phyloP scores from a whole-genome alignment of 768 basidiomycete species.

The Boletus vermiculosoides region DNA sequence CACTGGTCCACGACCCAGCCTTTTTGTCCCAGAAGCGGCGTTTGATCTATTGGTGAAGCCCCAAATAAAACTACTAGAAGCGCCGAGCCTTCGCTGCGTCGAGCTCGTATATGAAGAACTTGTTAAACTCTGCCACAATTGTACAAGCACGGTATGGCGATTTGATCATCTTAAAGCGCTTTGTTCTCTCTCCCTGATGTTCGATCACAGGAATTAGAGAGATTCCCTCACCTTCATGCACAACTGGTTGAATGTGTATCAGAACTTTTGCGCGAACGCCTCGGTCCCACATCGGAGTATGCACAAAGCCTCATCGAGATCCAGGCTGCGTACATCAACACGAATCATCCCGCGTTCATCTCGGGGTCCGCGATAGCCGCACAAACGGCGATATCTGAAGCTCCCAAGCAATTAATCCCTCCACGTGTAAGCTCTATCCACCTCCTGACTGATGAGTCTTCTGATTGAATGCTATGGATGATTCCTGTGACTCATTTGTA shows the following conservation, averaged over 20 bases:
- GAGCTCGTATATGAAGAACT: constrained; percentile 98
- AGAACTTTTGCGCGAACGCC: constrained; percentile 88
- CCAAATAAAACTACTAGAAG: constrained; percentile 94
- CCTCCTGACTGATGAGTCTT: constrained; percentile 5
- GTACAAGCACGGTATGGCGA: constrained; percentile 77
- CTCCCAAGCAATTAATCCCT: constrained; percentile 43
- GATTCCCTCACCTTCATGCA: constrained; percentile 91
- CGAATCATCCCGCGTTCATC: constrained; percentile 95
- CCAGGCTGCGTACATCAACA: constrained; percentile 99
- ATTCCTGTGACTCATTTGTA: constrained; percentile 15
- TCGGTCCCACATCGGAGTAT: constrained; percentile 97
- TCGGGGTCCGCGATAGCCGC: constrained; percentile 68
- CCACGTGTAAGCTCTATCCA: constrained; percentile 49
- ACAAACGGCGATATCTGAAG: constrained; percentile 43
- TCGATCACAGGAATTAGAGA: constrained; percentile 75
- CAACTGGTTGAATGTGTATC: constrained; percentile 97
- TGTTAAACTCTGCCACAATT: constrained; percentile 99
- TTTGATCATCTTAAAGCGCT: background rate
- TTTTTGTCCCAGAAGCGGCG: constrained; percentile 96
- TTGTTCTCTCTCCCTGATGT: constrained; percentile 13
- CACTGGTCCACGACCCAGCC: constrained; percentile 91
- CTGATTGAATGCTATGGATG: constrained; percentile 13
- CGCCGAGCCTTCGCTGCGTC: constrained; percentile 92
- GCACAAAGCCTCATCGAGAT: constrained; percentile 94
- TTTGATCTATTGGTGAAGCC: constrained; percentile 97